Evolutionary conservation across 306 rosid species (phyloP).

Genomic region (Cucumis melo): DNA sequence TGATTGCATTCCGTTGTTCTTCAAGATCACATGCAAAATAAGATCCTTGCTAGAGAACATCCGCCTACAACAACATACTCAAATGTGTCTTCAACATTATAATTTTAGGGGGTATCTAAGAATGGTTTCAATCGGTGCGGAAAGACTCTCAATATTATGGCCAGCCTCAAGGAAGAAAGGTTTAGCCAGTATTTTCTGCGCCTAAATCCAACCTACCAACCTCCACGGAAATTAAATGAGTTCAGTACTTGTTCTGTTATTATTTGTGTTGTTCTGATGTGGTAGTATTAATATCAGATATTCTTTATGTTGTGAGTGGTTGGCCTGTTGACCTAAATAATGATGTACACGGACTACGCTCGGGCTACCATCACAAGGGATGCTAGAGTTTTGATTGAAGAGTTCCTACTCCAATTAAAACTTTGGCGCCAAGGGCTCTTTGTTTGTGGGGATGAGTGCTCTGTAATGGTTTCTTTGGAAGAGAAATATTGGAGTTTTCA

Average conservation of each 20-base stretch:
- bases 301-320: background rate
- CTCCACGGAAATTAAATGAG: background rate
- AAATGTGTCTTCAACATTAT: background rate
- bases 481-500: no score
- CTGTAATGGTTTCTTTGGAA: no score
- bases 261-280: background rate
- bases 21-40: background rate
- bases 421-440: no score
- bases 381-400: no score
- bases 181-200: background rate
- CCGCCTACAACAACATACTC: background rate
- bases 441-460: no score
- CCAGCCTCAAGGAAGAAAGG: background rate
- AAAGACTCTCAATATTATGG: background rate
- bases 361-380: background rate
- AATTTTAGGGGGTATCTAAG: background rate
- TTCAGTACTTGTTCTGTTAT: background rate
- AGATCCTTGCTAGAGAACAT: background rate
- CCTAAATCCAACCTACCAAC: background rate
- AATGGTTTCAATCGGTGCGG: background rate
- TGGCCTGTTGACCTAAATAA: background rate
- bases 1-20: background rate
- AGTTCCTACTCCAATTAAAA: no score
- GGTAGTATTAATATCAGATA: background rate
- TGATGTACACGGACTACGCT: background rate